Percentiles rank a stretch among this genome's conserved stretches.
These are phyloP conservation scores for Nicotiana attenuata DNA, from an alignment of 257 asterid genomes.

Conservation along the genomic window DNA sequence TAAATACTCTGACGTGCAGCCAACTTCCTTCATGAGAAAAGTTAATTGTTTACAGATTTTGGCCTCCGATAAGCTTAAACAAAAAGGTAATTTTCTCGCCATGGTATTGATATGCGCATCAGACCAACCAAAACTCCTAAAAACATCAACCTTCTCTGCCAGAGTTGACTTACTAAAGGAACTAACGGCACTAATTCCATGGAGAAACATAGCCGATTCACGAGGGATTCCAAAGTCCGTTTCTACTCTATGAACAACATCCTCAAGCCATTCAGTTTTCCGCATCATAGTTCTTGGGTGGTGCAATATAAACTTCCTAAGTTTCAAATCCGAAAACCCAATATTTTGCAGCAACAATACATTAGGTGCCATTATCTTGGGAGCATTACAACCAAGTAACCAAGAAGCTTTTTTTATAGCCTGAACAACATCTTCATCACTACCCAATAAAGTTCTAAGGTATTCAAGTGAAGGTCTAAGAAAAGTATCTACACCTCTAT, in stretches of 20 bases:
- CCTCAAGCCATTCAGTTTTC: neutral
- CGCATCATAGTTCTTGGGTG: neutral
- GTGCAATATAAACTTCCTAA: neutral
- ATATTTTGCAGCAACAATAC: neutral
- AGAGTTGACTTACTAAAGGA: neutral
- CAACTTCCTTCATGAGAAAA: slow-evolving; percentile 2
- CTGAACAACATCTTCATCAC: neutral
- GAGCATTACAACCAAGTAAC: neutral
- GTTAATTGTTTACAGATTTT: neutral
- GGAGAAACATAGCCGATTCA: neutral
- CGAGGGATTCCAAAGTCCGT: slow-evolving; percentile 10
- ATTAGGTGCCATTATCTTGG: neutral
- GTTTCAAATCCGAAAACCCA: neutral
- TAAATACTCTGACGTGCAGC: neutral
- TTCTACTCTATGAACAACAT: neutral
- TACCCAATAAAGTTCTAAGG: neutral
- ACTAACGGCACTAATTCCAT: neutral
- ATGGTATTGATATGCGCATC: neutral
- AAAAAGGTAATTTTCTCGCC: neutral
- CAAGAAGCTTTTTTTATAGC: neutral
- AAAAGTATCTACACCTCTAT: neutral
- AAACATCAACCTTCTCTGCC: slow-evolving; percentile 4
- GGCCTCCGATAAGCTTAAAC: neutral
- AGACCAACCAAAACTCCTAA: neutral
- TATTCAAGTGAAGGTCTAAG: neutral